phyloP scores from a whole-genome alignment of 176 grass and related monocot species.

The Thinopyrum elongatum region DNA sequence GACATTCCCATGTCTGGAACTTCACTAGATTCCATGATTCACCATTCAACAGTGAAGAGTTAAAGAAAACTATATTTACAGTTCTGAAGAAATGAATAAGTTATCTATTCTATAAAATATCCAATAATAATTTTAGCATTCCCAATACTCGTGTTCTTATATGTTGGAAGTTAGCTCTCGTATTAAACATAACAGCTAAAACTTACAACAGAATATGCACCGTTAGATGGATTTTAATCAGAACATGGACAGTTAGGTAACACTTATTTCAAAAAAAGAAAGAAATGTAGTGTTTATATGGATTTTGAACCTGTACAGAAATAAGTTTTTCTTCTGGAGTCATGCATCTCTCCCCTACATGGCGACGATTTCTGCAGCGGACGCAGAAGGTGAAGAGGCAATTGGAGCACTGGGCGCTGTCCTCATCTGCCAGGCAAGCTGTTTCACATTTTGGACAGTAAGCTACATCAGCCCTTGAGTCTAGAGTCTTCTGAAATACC shows the following conservation, averaged over 20 bases:
- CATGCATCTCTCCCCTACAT: constrained; percentile 48
- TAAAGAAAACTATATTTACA: not conserved
- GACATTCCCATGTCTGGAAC: not conserved
- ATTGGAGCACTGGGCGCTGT: constrained; percentile 49
- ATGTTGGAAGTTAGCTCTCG: not conserved
- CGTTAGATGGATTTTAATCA: not conserved
- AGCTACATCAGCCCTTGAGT: constrained; percentile 47
- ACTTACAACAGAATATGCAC: not conserved
- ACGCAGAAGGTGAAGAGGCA: constrained; percentile 60
- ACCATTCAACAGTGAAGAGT: not conserved
- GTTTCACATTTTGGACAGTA: constrained; percentile 65
- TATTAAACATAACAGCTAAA: constrained; percentile 1
- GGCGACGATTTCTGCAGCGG: constrained; percentile 39
- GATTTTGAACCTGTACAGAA: constrained; percentile 35
- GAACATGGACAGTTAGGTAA: not conserved
- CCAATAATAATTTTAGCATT: not conserved
- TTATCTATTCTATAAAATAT: not conserved
- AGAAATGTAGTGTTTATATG: not conserved
- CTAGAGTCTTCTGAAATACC: constrained; percentile 48
- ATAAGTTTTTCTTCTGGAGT: constrained; percentile 51
- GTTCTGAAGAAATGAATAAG: not conserved
- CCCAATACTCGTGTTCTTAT: not conserved
- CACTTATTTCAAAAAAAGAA: not conserved
- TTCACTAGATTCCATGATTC: not conserved
- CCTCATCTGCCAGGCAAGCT: constrained; percentile 54